Evolutionary conservation across 2,329 filamentous ascomycete species (phyloP), one percentile per base, ranked within the genome.

Genomic region (Sarocladiaceae sp.): DNA sequence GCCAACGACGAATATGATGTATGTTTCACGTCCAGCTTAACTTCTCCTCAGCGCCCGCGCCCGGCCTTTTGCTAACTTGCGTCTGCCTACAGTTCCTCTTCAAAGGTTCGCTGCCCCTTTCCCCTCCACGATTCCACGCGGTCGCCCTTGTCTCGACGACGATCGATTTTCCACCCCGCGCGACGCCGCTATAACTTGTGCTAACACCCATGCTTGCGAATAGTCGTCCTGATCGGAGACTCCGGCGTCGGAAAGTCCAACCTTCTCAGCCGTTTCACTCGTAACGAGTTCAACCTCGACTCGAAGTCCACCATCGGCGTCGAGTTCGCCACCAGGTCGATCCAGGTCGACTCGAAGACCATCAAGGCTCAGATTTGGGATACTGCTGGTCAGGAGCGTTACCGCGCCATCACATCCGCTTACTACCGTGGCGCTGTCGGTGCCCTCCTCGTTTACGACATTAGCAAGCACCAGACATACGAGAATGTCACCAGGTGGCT

Each of bases 311-410:
- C 94, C 64, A 99, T 99, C 76, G 94, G 94, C 66, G 94, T 99
- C 72, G 94, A 99, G 77, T 99, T 99, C 71, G 94, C 95, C 64
- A 99, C 94, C 63, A 87, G 94, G 59, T 97, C 91, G 62, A 99
- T 99, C 71, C 93, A 97, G 76, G 94, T 99, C 66, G 94, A 99
- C 75, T 88, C 89, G 68, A 99, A 99, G 83, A 99, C 94, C 59
- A 99, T 99, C 85, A 99, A 99, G 82, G 94, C 94, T 64, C 94
- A 99, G 79, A 99, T 99, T 67, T 99, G 95, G 94, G 94, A 99
- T 79, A 99, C 94, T 54, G 94, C 94, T 61, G 94, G 94, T 62
- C 94, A 99, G 78, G 94, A 99, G 77, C 88, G 94, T 71, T 99
- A 97, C 79, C 90, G 95, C 70, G 94, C 94, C 71, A 99, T 99